Base-by-base conservation (phyloP, 139 green algal species). In the Tetradesmus obliquus region DNA sequence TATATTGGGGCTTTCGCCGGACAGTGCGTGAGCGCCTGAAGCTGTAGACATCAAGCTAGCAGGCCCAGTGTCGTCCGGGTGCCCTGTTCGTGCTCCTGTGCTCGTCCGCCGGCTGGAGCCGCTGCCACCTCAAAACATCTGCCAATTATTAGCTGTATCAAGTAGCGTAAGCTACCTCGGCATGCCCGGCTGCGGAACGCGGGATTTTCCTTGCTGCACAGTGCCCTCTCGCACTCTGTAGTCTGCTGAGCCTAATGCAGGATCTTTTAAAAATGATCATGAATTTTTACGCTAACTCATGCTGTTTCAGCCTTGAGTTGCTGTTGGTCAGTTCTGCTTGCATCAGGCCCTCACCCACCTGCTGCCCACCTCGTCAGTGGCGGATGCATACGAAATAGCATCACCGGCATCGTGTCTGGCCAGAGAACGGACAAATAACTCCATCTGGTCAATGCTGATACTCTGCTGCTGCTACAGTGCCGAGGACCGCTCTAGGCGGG, bases 401-500 rank as follows among this genome's bases (percentile, higher is more conserved):
- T 45, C 32, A 45, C 32, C 32, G 32, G 32, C 0, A 0, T 45
- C 32, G 32, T 45, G 0, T 45, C 32, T 45, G 32, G 32, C 0
- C 32, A 45, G 32, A 0, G 32, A 45, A 45, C 32, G 32, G 32
- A 45, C 32, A 45, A 45, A 0, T 0, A 45, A 45, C 32, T 45
- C 0, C 0, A 45, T 45, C 32, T 45, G 32, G 32, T 45, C 32
- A 45, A 45, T 45, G 60, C 82, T 87, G 51, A 10, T 45, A n/a
- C 13, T 57, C 55, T 79, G 57, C 55, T n/a, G 55, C 69, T 79
- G 72, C 55, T 82, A 55, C 82, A 92, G 90, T 15, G 4, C 20
- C 9, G 90, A 92, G 3, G 83, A 84, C 15, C 82, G 83, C 10
- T n/a, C 58, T 7, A 81, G 71, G 24, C 69, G 83, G 7, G 83